Evolutionary conservation across 805 yeast genomes (phyloP).

Genomic region (Kuraishia cidri): DNA sequence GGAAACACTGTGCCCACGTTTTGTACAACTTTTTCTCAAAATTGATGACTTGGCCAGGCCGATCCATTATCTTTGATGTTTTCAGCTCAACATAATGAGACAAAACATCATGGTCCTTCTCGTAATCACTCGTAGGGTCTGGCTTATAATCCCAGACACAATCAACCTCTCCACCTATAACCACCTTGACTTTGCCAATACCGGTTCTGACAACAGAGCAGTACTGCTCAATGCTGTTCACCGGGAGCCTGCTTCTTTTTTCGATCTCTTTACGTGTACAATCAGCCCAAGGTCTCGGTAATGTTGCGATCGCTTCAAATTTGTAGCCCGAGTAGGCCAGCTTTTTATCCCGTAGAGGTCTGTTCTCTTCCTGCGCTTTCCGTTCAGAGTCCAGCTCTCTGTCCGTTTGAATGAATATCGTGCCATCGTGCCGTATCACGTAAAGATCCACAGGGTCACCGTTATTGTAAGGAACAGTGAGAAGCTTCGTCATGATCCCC

Average conservation of each 20-base stretch:
- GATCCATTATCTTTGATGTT: conserved; percentile 49
- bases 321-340: conserved; percentile 70
- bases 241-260: conserved; percentile 46
- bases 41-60: conserved; percentile 45
- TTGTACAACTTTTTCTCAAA: conserved; percentile 73
- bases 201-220: conserved; percentile 79
- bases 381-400: conserved; percentile 10
- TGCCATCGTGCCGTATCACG: conserved; percentile 66
- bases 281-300: conserved; percentile 68
- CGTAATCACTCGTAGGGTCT: conserved; percentile 14
- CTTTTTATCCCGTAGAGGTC: conserved; percentile 9
- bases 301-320: conserved; percentile 72
- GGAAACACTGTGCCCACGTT: conserved; percentile 92
- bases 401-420: conserved; percentile 49
- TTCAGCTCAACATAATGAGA: conserved; percentile 81
- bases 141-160: conserved; percentile 81
- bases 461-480: conserved; percentile 56
- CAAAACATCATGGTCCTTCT: conserved; percentile 33
- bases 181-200: conserved; percentile 58
- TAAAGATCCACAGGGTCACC: conserved; percentile 53
- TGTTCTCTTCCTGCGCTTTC: conserved; percentile 14
- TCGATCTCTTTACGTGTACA: conserved; percentile 63
- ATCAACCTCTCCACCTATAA: conserved; percentile 88
- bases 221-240: conserved; percentile 70
- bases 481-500: conserved; percentile 70